phyloP scores from a whole-genome alignment of 169 alveolate species.

The Prorocentrum cordatum region DNA sequence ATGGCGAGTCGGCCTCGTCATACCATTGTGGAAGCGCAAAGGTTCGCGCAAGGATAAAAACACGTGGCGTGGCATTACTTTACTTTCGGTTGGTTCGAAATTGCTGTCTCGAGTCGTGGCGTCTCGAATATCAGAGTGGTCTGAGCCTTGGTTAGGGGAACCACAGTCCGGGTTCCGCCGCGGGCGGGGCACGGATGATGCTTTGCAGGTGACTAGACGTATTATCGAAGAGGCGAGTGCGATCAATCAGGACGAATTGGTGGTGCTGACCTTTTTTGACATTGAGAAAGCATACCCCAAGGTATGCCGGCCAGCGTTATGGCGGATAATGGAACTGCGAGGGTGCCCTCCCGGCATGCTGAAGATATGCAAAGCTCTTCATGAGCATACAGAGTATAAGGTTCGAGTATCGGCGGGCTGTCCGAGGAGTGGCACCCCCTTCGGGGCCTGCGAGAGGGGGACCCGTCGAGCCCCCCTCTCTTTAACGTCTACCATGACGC shows the following conservation, averaged over 20 bases:
- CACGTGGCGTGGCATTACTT: conserved; percentile 3
- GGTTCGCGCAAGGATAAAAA: background rate
- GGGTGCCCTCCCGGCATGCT: background rate
- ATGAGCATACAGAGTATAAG: background rate
- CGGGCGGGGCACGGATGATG: background rate
- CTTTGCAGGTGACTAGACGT: background rate
- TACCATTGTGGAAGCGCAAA: background rate
- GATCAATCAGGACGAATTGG: background rate
- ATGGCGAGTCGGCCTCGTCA: background rate
- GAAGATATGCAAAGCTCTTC: background rate
- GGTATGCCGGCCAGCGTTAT: background rate
- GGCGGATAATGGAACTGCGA: background rate
- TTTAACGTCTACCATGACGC: background rate
- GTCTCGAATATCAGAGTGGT: background rate
- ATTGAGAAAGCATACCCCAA: conserved; percentile 11
- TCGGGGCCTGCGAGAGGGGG: background rate
- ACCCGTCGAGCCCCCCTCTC: background rate
- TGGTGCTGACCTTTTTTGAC: background rate
- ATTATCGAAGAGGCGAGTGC: background rate
- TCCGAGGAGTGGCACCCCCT: background rate
- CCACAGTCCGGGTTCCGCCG: background rate
- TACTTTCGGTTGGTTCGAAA: conserved; percentile 4
- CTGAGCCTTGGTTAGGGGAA: background rate
- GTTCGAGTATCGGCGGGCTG: background rate
- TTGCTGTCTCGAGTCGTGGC: background rate